Percentiles rank a stretch among this genome's conserved stretches.
Conservation (phyloP, 2,329 filamentous ascomycete species). For the Fusarium tupiense region DNA sequence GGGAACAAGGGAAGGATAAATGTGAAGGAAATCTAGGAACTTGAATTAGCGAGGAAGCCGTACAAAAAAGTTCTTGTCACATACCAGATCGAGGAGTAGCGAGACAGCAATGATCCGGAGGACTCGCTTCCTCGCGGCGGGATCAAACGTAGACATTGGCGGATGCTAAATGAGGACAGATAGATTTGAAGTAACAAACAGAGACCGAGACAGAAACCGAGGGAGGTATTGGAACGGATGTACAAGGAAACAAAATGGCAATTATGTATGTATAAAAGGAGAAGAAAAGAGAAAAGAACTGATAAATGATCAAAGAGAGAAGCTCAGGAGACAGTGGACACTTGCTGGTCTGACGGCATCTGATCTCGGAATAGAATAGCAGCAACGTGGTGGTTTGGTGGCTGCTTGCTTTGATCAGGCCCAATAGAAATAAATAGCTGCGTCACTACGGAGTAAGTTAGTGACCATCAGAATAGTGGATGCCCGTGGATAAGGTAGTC, state of each 20-base stretch:
- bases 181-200: neutral
- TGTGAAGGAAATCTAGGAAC: conserved; percentile 89
- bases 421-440: conserved; percentile 10
- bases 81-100: conserved; percentile 86
- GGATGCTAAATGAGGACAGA: conserved; percentile 11
- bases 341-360: conserved; percentile 33
- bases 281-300: neutral
- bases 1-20: conserved; percentile 98
- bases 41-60: conserved; percentile 6
- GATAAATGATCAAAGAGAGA: conserved; percentile 9
- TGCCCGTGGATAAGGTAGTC: neutral
- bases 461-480: neutral
- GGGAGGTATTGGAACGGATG: neutral
- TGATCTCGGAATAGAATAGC: conserved; percentile 17
- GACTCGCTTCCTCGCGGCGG: conserved; percentile 77
- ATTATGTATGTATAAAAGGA: neutral
- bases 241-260: neutral
- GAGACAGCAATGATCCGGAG: conserved; percentile 90
- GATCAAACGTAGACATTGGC: conserved; percentile 59
- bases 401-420: conserved; percentile 23
- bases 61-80: neutral
- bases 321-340: conserved; percentile 36
- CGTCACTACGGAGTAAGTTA: neutral
- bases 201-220: neutral
- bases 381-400: conserved; percentile 32